Base-by-base conservation (phyloP, 331 rosid genomes). In the Quercus phellos region DNA sequence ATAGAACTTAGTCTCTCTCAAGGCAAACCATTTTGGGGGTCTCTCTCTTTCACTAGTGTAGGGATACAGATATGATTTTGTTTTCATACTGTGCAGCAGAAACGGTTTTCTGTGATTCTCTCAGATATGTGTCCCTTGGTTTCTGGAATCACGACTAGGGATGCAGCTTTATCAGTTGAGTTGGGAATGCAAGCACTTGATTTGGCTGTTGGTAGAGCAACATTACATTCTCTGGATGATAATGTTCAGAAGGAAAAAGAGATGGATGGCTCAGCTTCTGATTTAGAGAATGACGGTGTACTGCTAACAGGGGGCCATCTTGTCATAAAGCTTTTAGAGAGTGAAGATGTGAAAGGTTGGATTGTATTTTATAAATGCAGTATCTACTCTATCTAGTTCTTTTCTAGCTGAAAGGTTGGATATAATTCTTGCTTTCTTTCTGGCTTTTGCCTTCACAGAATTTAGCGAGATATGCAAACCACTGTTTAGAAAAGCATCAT, bases 121-220 rank as follows among this genome's bases (percentile, higher is more conserved):
- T 95, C 94, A 0, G 99, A 90, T 51, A 92, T 95, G 99, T 92
- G 99, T 77, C 98, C 98, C 16, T 73, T 38, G 2, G 91, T 94
- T 51, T 90, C 99, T 64, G 99, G 99, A 71, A 92, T 94, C 84
- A 84, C 92, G 59, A 84, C 91, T 55, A 92, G 70, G 79, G 99
- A 94, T 76, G 90, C 97, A 0, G 88, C 94, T 70, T 69, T 94
- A 73, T 94, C 99, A 0, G 80, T 84, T 66, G 99, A 94, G 82
- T 80, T 95, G 72, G 99, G 93, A 9, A 87, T 77, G 93, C 90
- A 89, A 56, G 99, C 97, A n/a, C 77, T 95, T 74, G 82, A 84
- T 76, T 78, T 95, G 77, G 98, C 99, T 27, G 85, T 90, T 32
- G 96, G 94, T 68, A 87, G 74, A 69, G 79, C 79, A 71, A 86